Percentiles rank a stretch among this genome's conserved stretches.
Evolutionary conservation across 805 yeast genomes (phyloP).

Genomic region (Starmerella cellae): DNA sequence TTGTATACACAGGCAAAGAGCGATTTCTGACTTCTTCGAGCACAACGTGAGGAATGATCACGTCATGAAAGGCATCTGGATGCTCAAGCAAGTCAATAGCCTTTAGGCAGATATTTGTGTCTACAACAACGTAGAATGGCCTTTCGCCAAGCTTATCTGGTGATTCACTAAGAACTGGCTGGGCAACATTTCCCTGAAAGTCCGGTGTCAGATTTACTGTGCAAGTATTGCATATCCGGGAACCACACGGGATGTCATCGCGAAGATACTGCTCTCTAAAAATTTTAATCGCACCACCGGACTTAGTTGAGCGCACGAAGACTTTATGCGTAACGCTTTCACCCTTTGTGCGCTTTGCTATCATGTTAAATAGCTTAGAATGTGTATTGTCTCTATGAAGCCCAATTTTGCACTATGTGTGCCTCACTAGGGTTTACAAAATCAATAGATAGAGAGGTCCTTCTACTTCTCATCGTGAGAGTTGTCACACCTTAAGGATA

Average conservation of each 20-base stretch:
- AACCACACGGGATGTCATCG: slow-evolving; percentile 83
- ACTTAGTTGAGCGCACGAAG: slow-evolving; percentile 68
- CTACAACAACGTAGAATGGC: slow-evolving; percentile 71
- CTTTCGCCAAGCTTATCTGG: slow-evolving; percentile 33
- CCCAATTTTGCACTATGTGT: no score
- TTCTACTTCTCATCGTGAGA: no score
- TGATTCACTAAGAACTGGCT: slow-evolving; percentile 43
- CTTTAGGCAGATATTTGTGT: slow-evolving; percentile 75
- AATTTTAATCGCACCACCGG: slow-evolving; percentile 80
- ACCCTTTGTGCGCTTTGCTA: slow-evolving; percentile 18
- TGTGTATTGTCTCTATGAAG: no score
- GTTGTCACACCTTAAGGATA: no score
- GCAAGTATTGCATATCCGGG: slow-evolving; percentile 56
- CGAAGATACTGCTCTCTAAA: slow-evolving; percentile 91
- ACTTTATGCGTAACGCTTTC: slow-evolving; percentile 42
- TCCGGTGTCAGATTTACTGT: slow-evolving; percentile 34
- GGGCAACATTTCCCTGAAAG: slow-evolving; percentile 53
- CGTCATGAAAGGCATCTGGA: slow-evolving; percentile 65
- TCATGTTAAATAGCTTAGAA: no score
- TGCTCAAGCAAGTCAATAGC: slow-evolving; percentile 85
- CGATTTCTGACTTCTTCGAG: slow-evolving; percentile 82
- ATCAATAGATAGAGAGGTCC: no score
- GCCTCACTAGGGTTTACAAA: no score
- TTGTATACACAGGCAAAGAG: slow-evolving; percentile 75
- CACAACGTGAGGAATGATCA: slow-evolving; percentile 88